These are phyloP conservation scores for Onygenales sp. DNA, from an alignment of 2,329 filamentous ascomycete genomes.

Conservation along the genomic window DNA sequence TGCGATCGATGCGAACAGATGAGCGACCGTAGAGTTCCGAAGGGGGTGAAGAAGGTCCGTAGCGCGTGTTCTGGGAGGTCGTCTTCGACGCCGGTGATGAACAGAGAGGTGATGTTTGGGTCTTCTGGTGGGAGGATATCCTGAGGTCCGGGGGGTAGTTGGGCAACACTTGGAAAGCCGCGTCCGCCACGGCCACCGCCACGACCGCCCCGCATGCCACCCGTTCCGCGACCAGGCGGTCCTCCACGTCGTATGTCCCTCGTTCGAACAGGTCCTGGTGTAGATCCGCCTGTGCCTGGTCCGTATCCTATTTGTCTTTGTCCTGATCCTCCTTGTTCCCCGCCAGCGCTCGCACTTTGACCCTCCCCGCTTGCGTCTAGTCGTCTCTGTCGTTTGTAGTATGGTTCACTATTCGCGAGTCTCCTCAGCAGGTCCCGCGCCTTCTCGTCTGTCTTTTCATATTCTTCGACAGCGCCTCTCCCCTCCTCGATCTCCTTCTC, in stretches of 20 bases:
- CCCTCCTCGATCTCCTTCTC: constrained; percentile 93
- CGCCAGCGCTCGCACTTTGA: constrained; percentile 20
- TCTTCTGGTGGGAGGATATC: constrained; percentile 82
- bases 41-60: constrained; percentile 78
- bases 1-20: constrained; percentile 96
- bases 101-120: constrained; percentile 80
- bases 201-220: constrained; percentile 32
- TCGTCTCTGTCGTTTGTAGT: constrained; percentile 78
- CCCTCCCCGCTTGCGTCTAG: constrained; percentile 49
- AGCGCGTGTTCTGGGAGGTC: constrained; percentile 89
- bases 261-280: constrained; percentile 72
- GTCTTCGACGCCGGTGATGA: constrained; percentile 91
- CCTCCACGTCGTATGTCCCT: constrained; percentile 41
- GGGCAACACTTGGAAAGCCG: constrained; percentile 59
- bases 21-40: constrained; percentile 83
- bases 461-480: constrained; percentile 72
- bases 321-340: constrained; percentile 35
- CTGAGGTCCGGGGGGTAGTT: constrained; percentile 68
- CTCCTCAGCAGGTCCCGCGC: constrained; percentile 77
- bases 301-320: constrained; percentile 31
- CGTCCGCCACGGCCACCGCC: constrained; percentile 43
- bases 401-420: constrained; percentile 85
- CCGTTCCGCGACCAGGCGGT: constrained; percentile 33
- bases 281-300: constrained; percentile 41
- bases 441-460: constrained; percentile 96